Percentiles rank a stretch among this genome's conserved stretches.
Evolutionary conservation across 2,329 filamentous ascomycete genomes (phyloP).

Genomic region (Furcasterigmium furcatum): DNA sequence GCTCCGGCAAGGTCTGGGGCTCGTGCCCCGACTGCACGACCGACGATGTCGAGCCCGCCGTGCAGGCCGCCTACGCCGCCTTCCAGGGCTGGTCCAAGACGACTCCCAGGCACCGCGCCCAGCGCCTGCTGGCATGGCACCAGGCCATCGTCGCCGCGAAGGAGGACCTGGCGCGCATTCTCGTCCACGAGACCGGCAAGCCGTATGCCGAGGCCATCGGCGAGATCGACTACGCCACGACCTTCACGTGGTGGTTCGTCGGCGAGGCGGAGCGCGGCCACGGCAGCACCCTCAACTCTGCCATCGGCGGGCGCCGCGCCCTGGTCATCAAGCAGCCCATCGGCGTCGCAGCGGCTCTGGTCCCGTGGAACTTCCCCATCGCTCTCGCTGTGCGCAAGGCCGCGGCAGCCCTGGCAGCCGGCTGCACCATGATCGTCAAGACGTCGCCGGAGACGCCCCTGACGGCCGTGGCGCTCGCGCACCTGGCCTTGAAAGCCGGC

Average conservation of each 20-base stretch:
- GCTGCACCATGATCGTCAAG: constrained; percentile 74
- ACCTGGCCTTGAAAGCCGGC: constrained; percentile 67
- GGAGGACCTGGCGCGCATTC: constrained; percentile 32
- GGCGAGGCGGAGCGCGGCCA: constrained; percentile 47
- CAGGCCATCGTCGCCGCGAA: constrained; percentile 26
- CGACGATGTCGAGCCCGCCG: constrained; percentile 33
- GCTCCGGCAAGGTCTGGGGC: constrained; percentile 45
- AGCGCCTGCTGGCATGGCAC: constrained; percentile 32
- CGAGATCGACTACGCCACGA: constrained; percentile 52
- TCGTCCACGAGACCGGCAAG: constrained; percentile 53
- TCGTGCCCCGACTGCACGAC: constrained; percentile 43
- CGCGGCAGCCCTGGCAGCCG: constrained; percentile 61
- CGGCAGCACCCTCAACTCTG: constrained; percentile 58
- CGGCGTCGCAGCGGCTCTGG: constrained; percentile 29
- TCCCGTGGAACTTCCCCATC: constrained; percentile 57
- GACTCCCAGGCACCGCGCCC: constrained; percentile 26
- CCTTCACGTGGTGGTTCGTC: constrained; percentile 56
- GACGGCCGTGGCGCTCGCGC: constrained; percentile 65
- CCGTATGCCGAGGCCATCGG: constrained; percentile 49
- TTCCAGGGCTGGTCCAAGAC: constrained; percentile 33
- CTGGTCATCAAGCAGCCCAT: constrained; percentile 63
- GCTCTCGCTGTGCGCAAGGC: constrained; percentile 47
- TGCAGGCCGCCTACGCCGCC: constrained; percentile 28
- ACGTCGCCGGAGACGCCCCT: constrained; percentile 73
- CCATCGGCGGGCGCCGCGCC: constrained; percentile 59